Percentiles rank a stretch among this genome's conserved stretches.
These are phyloP conservation scores for Rhizopus delemar DNA, from an alignment of 371 early-diverging fungal species.

Conservation along the genomic window DNA sequence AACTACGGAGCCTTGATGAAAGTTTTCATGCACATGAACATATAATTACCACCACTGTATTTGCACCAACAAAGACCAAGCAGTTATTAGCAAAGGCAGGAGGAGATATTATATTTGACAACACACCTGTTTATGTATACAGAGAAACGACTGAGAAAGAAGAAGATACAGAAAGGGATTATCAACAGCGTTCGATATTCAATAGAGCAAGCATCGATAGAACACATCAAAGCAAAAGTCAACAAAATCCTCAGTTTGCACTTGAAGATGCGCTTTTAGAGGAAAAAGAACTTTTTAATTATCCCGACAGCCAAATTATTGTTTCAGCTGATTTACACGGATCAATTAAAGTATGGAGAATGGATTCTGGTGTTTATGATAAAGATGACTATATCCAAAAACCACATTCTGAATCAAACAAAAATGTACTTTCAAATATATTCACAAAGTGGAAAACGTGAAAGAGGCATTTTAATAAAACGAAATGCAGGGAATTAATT, in stretches of 20 bases:
- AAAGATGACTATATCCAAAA: neutral
- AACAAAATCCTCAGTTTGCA: neutral
- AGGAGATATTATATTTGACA: constrained; percentile 47
- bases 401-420: too few relatives aligned
- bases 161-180: too few relatives aligned
- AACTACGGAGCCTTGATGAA: constrained; percentile 34
- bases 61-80: constrained; percentile 65
- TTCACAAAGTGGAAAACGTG: too few relatives aligned
- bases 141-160: neutral
- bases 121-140: constrained; percentile 31
- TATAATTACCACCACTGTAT: constrained; percentile 58
- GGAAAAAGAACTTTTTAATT: constrained; percentile 32
- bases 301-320: constrained; percentile 63
- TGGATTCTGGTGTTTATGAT: constrained; percentile 50
- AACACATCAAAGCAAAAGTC: neutral
- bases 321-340: constrained; percentile 65
- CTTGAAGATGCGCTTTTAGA: constrained; percentile 27
- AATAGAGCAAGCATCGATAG: neutral
- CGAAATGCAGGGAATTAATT: too few relatives aligned
- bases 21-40: constrained; percentile 53
- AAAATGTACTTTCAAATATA: too few relatives aligned
- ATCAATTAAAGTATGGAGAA: constrained; percentile 67
- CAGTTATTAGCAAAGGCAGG: constrained; percentile 53
- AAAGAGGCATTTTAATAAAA: too few relatives aligned
- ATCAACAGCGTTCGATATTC: neutral